phyloP scores from a whole-genome alignment of 768 basidiomycete genomes.

The Tylopilus felleus region DNA sequence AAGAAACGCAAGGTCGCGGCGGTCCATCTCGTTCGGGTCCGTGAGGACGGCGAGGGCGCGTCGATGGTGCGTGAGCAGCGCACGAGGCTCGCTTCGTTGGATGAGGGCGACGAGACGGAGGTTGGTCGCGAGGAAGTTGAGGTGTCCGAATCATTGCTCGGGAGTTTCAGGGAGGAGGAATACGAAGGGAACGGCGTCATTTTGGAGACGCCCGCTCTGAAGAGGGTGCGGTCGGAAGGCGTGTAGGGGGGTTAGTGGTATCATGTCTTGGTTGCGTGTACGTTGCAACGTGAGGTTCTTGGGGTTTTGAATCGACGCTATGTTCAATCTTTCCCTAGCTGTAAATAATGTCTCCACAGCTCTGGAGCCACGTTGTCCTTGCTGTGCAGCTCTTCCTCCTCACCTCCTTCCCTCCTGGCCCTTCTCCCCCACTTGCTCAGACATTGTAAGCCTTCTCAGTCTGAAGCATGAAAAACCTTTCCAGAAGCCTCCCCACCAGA shows the following conservation, averaged over 20 bases:
- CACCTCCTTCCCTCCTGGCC: no score
- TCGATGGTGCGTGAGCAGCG: slow-evolving; percentile 17
- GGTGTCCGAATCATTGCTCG: slow-evolving; percentile 5
- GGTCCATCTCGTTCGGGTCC: slow-evolving; percentile 8
- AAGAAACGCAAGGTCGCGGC: slow-evolving; percentile 31
- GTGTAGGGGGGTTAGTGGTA: neutral
- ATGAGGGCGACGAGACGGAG: slow-evolving; percentile 42
- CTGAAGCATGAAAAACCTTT: no score
- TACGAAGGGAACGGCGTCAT: slow-evolving; percentile 23
- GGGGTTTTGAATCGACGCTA: no score
- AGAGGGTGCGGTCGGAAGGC: slow-evolving; percentile 22
- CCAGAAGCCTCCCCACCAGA: no score
- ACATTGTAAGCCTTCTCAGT: no score
- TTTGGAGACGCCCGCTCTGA: slow-evolving; percentile 25
- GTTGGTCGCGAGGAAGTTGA: slow-evolving; percentile 14
- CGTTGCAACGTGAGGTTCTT: neutral
- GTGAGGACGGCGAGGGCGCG: slow-evolving; percentile 15
- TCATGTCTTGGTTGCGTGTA: neutral
- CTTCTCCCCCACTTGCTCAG: no score
- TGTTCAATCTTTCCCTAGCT: no score
- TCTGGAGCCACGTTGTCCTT: no score
- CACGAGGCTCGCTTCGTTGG: slow-evolving; percentile 26
- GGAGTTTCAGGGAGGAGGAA: slow-evolving; percentile 26
- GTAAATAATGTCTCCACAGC: no score
- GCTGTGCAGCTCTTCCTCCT: no score